Evolutionary conservation across 1,284 basidiomycete species (phyloP), one percentile per base, ranked within the genome.

Genomic region (Coniferiporia weirii): DNA sequence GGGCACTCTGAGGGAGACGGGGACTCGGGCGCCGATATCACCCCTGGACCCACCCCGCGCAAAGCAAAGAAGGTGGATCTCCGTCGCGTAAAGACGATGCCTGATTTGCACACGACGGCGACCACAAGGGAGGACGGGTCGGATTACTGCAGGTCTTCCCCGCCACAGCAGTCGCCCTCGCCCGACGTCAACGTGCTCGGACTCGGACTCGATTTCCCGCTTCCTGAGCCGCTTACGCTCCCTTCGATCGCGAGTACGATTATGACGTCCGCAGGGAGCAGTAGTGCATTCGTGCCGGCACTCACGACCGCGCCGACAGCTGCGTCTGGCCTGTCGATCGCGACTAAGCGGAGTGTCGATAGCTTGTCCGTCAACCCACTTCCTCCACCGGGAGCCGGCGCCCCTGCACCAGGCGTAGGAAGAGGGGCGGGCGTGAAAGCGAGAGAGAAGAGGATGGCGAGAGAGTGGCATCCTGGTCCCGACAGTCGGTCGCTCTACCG

Each of bases 41-140:
- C 52, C 45, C 45, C 60, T 8, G 19, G 22, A 12, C 47, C 36
- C 8, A 22, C 22, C n/a, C 46, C 56, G n/a, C 36, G 27, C 27
- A 60, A 60, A 50, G 17, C 22, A 7, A 48, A 54, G 22, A 54
- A 48, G 32, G 49, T 38, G 15, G 47, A 49, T 22, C 52, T 61
- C 10, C 56, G 56, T 8, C 56, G 60, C 15, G 54, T 57, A n/a
- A 62, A 59, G 36, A 62, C 61, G 32, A 59, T 62, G 57, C 60
- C 60, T 15, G 56, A 61, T 27, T 17, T 61, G 47, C 51, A 61
- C 22, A 50, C 47, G 46, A n/a, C n/a, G n/a, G 54, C 10, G n/a
- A 19, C 15, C 27, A 27, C 27, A 36, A 40, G 35, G n/a, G 17
- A 38, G 12, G 35, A 45, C 12, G 56, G 48, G 32, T 27, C 15